phyloP scores from a whole-genome alignment of 108 stramenopile species.

The Craspedostauros australis region DNA sequence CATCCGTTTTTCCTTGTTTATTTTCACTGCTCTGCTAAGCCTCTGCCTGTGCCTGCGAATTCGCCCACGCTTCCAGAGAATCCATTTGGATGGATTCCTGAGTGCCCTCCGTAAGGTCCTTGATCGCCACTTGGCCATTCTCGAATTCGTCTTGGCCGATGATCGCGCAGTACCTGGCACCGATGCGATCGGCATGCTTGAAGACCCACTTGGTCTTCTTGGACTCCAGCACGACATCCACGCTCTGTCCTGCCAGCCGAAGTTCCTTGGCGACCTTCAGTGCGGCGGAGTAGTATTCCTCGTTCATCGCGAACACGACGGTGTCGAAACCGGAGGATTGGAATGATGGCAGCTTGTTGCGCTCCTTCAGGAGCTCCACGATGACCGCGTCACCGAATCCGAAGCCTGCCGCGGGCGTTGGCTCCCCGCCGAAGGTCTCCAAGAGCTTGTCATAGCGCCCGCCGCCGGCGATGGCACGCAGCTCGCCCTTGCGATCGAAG shows the following conservation, averaged over 20 bases:
- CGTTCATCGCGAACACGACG: slow-evolving; percentile 80
- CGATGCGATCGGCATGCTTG: slow-evolving; percentile 90
- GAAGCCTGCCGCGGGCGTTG: slow-evolving; percentile 94
- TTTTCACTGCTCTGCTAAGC: too few relatives aligned
- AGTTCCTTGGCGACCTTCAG: slow-evolving; percentile 58
- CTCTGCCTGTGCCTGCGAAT: too few relatives aligned
- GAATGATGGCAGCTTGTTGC: slow-evolving; percentile 83
- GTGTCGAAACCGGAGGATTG: slow-evolving; percentile 64
- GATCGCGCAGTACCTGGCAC: slow-evolving; percentile 82
- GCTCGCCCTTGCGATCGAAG: slow-evolving; percentile 89
- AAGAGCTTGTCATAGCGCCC: slow-evolving; percentile 95
- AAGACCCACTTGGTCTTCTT: slow-evolving; percentile 95
- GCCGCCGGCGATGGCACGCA: slow-evolving; percentile 97
- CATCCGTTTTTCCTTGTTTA: too few relatives aligned
- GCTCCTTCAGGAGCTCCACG: slow-evolving; percentile 89
- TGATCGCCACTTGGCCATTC: slow-evolving; percentile 77
- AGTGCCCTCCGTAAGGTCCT: slow-evolving; percentile 62
- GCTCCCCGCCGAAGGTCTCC: slow-evolving; percentile 93
- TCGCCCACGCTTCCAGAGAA: slow-evolving; percentile 43
- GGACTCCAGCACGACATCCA: slow-evolving; percentile 86
- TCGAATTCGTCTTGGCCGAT: slow-evolving; percentile 84
- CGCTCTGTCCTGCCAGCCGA: slow-evolving; percentile 72
- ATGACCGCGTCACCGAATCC: slow-evolving; percentile 99
- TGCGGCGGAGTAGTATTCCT: slow-evolving; percentile 54
- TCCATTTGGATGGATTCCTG: slow-evolving; percentile 52